A percentile compares a stretch with the other conserved stretches of the same genome.
Conservation (phyloP, 164 flowering plant genomes). For the Nelumbo lutea region DNA sequence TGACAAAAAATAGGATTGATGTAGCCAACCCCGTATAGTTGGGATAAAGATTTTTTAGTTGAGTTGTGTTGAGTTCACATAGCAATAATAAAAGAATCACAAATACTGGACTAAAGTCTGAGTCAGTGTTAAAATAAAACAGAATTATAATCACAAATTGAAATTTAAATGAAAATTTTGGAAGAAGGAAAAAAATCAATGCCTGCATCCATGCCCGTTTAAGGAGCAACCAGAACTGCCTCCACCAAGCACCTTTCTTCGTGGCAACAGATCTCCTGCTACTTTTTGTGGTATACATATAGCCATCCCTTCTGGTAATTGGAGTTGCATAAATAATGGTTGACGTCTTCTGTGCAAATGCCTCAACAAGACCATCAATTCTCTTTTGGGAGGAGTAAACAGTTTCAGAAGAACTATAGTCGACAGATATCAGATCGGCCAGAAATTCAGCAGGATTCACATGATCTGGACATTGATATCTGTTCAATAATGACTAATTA, state of each 20-base stretch:
- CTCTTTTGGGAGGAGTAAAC: conserved; percentile 73
- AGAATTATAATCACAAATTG: no score
- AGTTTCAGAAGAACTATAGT: conserved; percentile 83
- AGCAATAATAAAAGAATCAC: no score
- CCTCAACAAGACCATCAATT: conserved; percentile 78
- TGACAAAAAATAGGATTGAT: no score
- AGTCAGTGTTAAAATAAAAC: no score
- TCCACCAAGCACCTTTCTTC: conserved; percentile 81
- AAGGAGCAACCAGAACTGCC: conserved; percentile 80
- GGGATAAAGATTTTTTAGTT: no score
- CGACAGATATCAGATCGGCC: conserved; percentile 96
- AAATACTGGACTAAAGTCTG: no score
- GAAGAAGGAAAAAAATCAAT: conserved; percentile 16
- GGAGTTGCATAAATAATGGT: conserved; percentile 58
- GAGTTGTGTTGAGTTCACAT: no score
- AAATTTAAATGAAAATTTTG: background rate
- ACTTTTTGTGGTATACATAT: conserved; percentile 15
- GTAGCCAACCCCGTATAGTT: no score
- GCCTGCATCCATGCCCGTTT: conserved; percentile 99
- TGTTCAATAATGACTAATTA: conserved; percentile 19
- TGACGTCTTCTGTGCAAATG: conserved; percentile 50
- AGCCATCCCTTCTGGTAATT: conserved; percentile 25
- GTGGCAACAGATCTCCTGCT: conserved; percentile 29
- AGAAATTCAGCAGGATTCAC: conserved; percentile 97
- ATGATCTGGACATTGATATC: conserved; percentile 85